These are phyloP conservation scores for Rhodotorula sp. DNA, from an alignment of 1,284 basidiomycete species.

Conservation along the genomic window DNA sequence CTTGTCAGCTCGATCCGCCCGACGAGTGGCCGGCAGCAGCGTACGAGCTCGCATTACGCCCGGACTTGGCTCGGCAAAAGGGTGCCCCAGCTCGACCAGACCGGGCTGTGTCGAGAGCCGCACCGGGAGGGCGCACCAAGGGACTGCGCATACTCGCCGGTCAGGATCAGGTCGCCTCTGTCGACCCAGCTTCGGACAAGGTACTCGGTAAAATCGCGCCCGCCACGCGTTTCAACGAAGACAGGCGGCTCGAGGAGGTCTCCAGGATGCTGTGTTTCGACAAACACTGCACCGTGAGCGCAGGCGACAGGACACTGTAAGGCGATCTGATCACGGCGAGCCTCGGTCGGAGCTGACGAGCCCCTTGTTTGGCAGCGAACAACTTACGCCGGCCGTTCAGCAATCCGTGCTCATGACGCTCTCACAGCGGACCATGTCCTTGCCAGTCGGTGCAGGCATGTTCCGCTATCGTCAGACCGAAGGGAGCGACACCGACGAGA, in stretches of 20 bases:
- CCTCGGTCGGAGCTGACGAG: not conserved
- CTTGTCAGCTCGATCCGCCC: slow-evolving; percentile 74
- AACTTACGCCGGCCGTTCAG: slow-evolving; percentile 52
- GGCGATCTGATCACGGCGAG: slow-evolving; percentile 53
- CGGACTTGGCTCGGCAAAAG: slow-evolving; percentile 57
- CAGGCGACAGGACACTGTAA: slow-evolving; percentile 54
- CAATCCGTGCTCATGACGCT: slow-evolving; percentile 73
- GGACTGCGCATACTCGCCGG: too few relatives aligned
- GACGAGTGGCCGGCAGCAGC: slow-evolving; percentile 67
- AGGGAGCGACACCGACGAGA: slow-evolving; percentile 67
- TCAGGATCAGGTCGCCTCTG: too few relatives aligned
- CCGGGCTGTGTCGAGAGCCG: too few relatives aligned
- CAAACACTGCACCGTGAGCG: slow-evolving; percentile 62
- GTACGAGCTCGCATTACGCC: slow-evolving; percentile 72
- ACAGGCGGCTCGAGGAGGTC: slow-evolving; percentile 80
- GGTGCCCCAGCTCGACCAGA: not conserved
- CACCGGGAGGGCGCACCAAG: too few relatives aligned
- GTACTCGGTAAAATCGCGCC: not conserved
- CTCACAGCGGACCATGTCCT: slow-evolving; percentile 76
- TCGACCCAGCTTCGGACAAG: too few relatives aligned
- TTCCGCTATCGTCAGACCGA: slow-evolving; percentile 74
- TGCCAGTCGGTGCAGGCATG: slow-evolving; percentile 81
- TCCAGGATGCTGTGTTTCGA: slow-evolving; percentile 81
- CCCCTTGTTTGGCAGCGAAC: slow-evolving; percentile 18
- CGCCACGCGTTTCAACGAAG: slow-evolving; percentile 59